A percentile compares a stretch with the other conserved stretches of the same genome.
Evolutionary conservation across 2,329 filamentous ascomycete genomes (phyloP).

Genomic region (Capronia americana): DNA sequence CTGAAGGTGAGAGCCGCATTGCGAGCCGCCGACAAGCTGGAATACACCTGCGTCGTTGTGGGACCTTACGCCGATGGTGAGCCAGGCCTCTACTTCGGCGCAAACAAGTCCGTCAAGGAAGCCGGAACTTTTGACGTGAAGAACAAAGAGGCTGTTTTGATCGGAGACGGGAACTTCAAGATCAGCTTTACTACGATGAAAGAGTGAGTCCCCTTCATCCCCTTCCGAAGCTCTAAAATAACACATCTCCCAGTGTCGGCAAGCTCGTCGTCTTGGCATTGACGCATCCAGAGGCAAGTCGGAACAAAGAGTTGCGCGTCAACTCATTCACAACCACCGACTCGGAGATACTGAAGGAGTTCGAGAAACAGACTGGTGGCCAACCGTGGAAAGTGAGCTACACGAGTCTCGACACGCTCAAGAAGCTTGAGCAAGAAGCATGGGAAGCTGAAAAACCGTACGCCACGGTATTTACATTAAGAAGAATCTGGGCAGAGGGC

Average conservation of each 20-base stretch:
- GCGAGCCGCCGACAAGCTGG: slow-evolving; percentile 55
- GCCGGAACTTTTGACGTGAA: slow-evolving; percentile 65
- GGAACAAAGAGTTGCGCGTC: slow-evolving; percentile 66
- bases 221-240: not conserved
- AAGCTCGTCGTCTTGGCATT: slow-evolving; percentile 69
- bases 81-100: slow-evolving; percentile 62
- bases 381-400: slow-evolving; percentile 60
- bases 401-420: slow-evolving; percentile 61
- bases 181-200: slow-evolving; percentile 73
- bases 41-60: slow-evolving; percentile 71
- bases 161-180: slow-evolving; percentile 66
- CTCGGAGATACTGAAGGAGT: slow-evolving; percentile 67
- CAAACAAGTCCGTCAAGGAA: slow-evolving; percentile 44
- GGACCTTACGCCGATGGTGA: slow-evolving; percentile 67
- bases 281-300: slow-evolving; percentile 60
- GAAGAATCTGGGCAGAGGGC: slow-evolving; percentile 74
- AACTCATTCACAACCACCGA: slow-evolving; percentile 73
- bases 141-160: slow-evolving; percentile 63
- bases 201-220: slow-evolving; percentile 59
- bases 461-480: slow-evolving; percentile 65
- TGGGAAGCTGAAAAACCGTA: slow-evolving; percentile 60
- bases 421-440: slow-evolving; percentile 62
- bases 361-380: slow-evolving; percentile 68
- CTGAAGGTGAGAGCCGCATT: slow-evolving; percentile 68
- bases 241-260: slow-evolving; percentile 55